Evolutionary conservation across 2,329 filamentous ascomycete genomes (phyloP).

Genomic region (Cladosporium sp.): DNA sequence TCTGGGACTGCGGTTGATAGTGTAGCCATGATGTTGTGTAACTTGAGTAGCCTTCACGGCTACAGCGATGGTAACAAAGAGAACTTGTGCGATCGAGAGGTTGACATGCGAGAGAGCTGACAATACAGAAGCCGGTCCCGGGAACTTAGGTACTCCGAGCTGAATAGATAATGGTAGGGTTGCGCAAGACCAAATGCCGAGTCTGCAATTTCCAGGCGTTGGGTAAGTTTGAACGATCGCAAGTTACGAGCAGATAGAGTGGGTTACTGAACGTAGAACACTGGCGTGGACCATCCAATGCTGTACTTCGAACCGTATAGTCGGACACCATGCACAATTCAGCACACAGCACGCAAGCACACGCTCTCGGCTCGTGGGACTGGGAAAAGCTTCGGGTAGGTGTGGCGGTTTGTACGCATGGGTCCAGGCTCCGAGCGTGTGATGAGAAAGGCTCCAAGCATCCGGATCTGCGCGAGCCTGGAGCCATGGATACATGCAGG

Average conservation of each 20-base stretch:
- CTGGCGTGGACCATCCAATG: background rate
- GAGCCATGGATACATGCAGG: background rate
- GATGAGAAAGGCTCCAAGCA: background rate
- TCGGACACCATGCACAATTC: background rate
- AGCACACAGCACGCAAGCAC: background rate
- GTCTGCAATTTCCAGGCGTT: conserved; percentile 4
- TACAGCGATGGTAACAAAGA: background rate
- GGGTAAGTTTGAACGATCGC: background rate
- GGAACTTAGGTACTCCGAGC: background rate
- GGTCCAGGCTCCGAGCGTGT: conserved; percentile 9
- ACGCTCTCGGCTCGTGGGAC: background rate
- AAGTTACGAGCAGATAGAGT: background rate
- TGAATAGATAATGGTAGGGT: background rate
- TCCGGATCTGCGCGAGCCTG: conserved; percentile 5
- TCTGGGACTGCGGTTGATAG: conserved; percentile 11
- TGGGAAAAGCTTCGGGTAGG: background rate
- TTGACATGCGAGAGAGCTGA: background rate
- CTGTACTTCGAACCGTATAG: background rate
- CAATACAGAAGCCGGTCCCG: background rate
- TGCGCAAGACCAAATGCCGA: conserved; percentile 5
- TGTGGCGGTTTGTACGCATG: conserved; percentile 6
- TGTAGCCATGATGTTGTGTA: conserved; percentile 15
- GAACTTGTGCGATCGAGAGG: background rate
- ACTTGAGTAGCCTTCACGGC: background rate
- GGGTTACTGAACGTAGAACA: background rate